Percentiles rank a stretch among this genome's conserved stretches.
Evolutionary conservation across 805 yeast species (phyloP).

Genomic region (Pichia cabralensis): DNA sequence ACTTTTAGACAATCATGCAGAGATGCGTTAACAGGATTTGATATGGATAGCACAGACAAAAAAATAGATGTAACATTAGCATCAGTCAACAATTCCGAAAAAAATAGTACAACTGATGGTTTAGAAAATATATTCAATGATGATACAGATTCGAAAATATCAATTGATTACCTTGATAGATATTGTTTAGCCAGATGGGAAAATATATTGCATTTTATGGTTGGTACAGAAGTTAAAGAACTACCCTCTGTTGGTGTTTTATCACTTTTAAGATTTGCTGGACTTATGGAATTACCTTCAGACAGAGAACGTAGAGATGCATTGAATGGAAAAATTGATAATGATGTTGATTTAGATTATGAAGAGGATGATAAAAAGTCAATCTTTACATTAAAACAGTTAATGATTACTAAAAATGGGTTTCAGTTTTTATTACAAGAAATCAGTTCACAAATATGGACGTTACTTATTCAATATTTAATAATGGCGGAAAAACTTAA

Average conservation of each 20-base stretch:
- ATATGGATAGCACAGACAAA: background rate
- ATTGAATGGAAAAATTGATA: slow-evolving; percentile 9
- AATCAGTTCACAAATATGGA: slow-evolving; percentile 91
- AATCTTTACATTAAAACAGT: slow-evolving; percentile 20
- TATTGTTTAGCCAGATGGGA: slow-evolving; percentile 93
- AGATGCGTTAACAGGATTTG: slow-evolving; percentile 69
- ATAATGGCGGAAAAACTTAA: slow-evolving; percentile 73
- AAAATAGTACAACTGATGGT: slow-evolving; percentile 4
- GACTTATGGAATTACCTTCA: slow-evolving; percentile 67
- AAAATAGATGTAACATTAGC: background rate
- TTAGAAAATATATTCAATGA: slow-evolving; percentile 43
- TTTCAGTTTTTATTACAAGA: slow-evolving; percentile 92
- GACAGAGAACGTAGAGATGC: slow-evolving; percentile 23
- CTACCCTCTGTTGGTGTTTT: slow-evolving; percentile 75
- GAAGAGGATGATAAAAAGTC: slow-evolving; percentile 12
- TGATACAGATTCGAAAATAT: slow-evolving; percentile 44
- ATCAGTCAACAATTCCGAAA: slow-evolving; percentile 23
- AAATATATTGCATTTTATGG: slow-evolving; percentile 92
- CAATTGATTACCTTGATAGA: slow-evolving; percentile 56
- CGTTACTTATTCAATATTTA: slow-evolving; percentile 75
- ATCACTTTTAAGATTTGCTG: slow-evolving; percentile 64
- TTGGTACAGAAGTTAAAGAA: slow-evolving; percentile 68
- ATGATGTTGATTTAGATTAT: slow-evolving; percentile 12
- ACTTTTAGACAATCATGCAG: slow-evolving; percentile 68
- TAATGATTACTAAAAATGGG: slow-evolving; percentile 81